These are phyloP conservation scores for Lasiosphaeriaceae sp. DNA, from an alignment of 495 filamentous ascomycete species.

Conservation along the genomic window DNA sequence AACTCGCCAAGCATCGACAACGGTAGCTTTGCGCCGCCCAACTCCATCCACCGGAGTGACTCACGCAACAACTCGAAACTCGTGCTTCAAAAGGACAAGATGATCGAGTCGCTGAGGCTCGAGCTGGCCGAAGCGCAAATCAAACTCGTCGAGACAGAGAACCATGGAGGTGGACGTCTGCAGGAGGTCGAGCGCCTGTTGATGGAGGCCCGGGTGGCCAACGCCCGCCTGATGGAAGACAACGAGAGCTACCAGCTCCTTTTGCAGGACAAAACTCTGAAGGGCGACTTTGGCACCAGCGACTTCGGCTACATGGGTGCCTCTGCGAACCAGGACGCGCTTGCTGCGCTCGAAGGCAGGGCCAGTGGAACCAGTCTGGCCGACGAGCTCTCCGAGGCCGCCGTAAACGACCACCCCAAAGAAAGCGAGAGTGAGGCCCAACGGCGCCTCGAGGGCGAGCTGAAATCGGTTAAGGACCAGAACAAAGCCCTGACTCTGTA, in stretches of 20 bases:
- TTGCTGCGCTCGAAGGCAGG: slow-evolving; percentile 53
- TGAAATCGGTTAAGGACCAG: slow-evolving; percentile 81
- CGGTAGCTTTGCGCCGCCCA: slow-evolving; percentile 84
- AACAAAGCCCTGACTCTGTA: slow-evolving; percentile 96
- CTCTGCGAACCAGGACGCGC: slow-evolving; percentile 51
- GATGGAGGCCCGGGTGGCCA: slow-evolving; percentile 87
- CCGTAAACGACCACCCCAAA: slow-evolving; percentile 47
- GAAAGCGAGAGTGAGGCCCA: slow-evolving; percentile 55
- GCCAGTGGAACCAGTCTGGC: slow-evolving; percentile 63
- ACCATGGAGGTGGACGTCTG: slow-evolving; percentile 77
- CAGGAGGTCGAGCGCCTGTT: slow-evolving; percentile 84
- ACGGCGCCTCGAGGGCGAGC: slow-evolving; percentile 70
- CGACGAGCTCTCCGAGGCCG: slow-evolving; percentile 73
- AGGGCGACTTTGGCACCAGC: slow-evolving; percentile 83
- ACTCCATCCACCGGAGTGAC: slow-evolving; percentile 72
- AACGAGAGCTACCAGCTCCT: slow-evolving; percentile 97
- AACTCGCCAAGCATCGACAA: slow-evolving; percentile 54
- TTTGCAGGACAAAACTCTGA: slow-evolving; percentile 86
- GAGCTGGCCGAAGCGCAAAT: slow-evolving; percentile 94
- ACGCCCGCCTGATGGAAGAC: slow-evolving; percentile 94
- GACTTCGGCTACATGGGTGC: slow-evolving; percentile 69
- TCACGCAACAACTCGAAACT: slow-evolving; percentile 83
- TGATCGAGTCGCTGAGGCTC: slow-evolving; percentile 87
- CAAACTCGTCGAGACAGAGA: slow-evolving; percentile 91
- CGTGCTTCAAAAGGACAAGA: slow-evolving; percentile 87